A percentile compares a stretch with the other conserved stretches of the same genome.
phyloP scores from a whole-genome alignment of 306 rosid species.

The Rubus parviflorus region DNA sequence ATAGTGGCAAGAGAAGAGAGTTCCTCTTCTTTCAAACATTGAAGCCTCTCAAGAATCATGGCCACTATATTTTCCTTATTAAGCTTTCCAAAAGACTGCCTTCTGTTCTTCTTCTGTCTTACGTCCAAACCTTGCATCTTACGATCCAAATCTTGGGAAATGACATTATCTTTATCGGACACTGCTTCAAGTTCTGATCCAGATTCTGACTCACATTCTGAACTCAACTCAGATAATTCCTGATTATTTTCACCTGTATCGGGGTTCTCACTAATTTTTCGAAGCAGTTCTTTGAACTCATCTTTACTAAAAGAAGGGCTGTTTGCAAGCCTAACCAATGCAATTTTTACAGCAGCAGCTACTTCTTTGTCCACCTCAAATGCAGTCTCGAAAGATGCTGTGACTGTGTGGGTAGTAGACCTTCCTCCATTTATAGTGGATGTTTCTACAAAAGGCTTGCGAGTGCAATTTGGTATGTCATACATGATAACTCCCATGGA shows the following conservation, averaged over 20 bases:
- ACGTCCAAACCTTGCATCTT: slow-evolving; percentile 39
- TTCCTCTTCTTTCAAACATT: slow-evolving; percentile 78
- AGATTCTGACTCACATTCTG: slow-evolving; percentile 61
- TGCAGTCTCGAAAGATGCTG: slow-evolving; percentile 90
- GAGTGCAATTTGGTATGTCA: slow-evolving; percentile 77
- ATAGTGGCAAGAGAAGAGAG: slow-evolving; percentile 91
- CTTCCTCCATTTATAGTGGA: slow-evolving; percentile 54
- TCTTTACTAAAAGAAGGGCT: slow-evolving; percentile 65
- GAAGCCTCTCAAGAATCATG: slow-evolving; percentile 78
- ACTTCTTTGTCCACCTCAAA: slow-evolving; percentile 91
- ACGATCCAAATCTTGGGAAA: slow-evolving; percentile 39
- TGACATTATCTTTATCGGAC: slow-evolving; percentile 32
- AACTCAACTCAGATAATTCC: slow-evolving; percentile 45
- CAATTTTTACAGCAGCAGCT: slow-evolving; percentile 86
- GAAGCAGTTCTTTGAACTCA: slow-evolving; percentile 68
- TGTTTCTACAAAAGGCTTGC: slow-evolving; percentile 61
- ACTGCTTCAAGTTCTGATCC: slow-evolving; percentile 50
- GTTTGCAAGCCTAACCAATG: slow-evolving; percentile 66
- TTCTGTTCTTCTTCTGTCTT: slow-evolving; percentile 51
- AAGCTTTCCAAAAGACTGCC: slow-evolving; percentile 54
- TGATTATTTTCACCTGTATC: slow-evolving; percentile 52
- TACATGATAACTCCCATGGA: slow-evolving; percentile 80
- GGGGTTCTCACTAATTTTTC: slow-evolving; percentile 83
- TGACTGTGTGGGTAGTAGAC: slow-evolving; percentile 64
- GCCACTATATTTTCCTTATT: slow-evolving; percentile 56